Conservation (phyloP, 495 filamentous ascomycete species). For the Penicillium paradoxum region DNA sequence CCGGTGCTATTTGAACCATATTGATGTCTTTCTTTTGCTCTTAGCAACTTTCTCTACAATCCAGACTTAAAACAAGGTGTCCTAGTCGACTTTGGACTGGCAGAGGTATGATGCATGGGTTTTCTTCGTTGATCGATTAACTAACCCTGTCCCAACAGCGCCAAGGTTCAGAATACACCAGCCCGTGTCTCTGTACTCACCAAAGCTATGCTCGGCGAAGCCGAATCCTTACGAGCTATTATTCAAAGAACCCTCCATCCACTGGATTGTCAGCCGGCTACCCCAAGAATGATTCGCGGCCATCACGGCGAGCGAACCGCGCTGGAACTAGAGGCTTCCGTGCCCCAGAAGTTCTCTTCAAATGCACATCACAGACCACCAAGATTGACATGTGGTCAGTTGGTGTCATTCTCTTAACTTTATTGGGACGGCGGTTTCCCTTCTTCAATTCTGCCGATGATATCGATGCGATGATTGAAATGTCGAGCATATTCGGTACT, state of each 20-base stretch:
- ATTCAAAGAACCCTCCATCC: conserved; percentile 34
- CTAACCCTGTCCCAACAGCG: conserved; percentile 24
- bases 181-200: conserved; percentile 39
- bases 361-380: conserved; percentile 94
- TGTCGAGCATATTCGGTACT: conserved; percentile 89
- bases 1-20: not conserved
- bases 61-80: conserved; percentile 75
- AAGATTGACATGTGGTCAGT: conserved; percentile 97
- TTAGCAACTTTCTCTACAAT: conserved; percentile 93
- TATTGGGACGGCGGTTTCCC: conserved; percentile 84
- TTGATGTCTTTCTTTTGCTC: conserved; percentile 15
- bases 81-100: conserved; percentile 92
- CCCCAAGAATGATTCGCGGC: conserved; percentile 80
- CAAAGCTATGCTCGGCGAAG: conserved; percentile 34
- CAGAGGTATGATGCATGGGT: conserved; percentile 50
- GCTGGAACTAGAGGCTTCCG: conserved; percentile 96
- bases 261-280: conserved; percentile 59
- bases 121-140: not conserved
- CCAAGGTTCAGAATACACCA: conserved; percentile 40
- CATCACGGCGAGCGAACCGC: conserved; percentile 83
- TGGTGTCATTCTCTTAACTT: conserved; percentile 87
- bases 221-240: conserved; percentile 39
- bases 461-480: conserved; percentile 94
- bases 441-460: conserved; percentile 98
- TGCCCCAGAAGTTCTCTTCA: conserved; percentile 93